Evolutionary conservation across 495 filamentous ascomycete genomes (phyloP).

Genomic region (Mytilinidion resinicola): DNA sequence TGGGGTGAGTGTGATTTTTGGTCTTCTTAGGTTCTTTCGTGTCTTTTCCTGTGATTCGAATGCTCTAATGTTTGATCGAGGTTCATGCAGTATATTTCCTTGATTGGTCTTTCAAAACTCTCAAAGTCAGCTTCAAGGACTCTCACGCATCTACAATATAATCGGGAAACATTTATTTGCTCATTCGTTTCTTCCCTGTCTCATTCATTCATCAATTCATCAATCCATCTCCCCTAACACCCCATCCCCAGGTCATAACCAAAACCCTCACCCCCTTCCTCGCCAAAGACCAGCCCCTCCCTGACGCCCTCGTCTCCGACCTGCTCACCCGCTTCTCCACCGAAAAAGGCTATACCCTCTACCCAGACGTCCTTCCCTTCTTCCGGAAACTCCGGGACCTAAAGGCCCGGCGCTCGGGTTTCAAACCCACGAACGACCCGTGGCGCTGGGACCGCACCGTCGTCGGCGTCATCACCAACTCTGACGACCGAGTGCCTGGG

Average conservation of each 20-base stretch:
- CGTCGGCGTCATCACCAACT: conserved; percentile 69
- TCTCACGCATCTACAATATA: too few species aligned
- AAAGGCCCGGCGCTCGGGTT: conserved; percentile 1
- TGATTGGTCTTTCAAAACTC: too few species aligned
- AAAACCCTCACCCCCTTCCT: conserved; percentile 42
- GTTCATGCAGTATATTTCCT: too few species aligned
- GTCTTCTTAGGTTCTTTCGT: neutral
- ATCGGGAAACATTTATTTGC: too few species aligned
- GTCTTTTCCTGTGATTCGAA: neutral
- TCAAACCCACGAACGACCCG: neutral
- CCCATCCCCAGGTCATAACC: conserved; percentile 34
- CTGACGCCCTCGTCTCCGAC: conserved; percentile 45
- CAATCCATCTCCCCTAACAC: too few species aligned
- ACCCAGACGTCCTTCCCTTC: conserved; percentile 48
- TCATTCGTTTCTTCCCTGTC: too few species aligned
- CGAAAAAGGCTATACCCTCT: conserved; percentile 54
- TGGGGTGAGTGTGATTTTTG: conserved; percentile 37
- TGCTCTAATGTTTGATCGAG: neutral
- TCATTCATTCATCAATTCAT: too few species aligned
- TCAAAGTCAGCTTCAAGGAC: too few species aligned
- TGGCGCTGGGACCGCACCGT: conserved; percentile 41
- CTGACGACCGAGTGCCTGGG: conserved; percentile 60
- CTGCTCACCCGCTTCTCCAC: conserved; percentile 59
- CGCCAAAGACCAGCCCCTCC: conserved; percentile 31
- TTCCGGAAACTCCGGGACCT: conserved; percentile 42